phyloP scores from a whole-genome alignment of 345 rosid species.

The Corchorus capsularis region DNA sequence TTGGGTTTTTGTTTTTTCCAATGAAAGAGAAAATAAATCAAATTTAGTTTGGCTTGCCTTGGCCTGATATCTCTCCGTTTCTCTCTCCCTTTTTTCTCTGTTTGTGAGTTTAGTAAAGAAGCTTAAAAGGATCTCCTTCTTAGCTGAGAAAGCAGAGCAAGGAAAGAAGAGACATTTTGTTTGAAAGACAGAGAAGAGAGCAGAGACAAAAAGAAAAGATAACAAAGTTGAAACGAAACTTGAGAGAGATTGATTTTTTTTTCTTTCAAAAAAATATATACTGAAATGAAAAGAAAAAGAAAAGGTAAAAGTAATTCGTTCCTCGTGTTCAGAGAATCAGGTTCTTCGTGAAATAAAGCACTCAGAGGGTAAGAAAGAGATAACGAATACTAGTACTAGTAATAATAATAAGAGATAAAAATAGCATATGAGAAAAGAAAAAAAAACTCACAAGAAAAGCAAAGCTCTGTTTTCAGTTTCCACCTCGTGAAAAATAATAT shows the following conservation, averaged over 20 bases:
- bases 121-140: constrained; percentile 4
- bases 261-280: neutral
- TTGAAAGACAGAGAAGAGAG: constrained; percentile 23
- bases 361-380: neutral
- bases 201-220: constrained; percentile 24
- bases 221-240: constrained; percentile 4
- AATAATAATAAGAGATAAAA: constrained; percentile 6
- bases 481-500: neutral
- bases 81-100: neutral
- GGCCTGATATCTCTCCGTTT: constrained; percentile 34
- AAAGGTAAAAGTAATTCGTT: constrained; percentile 47
- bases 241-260: neutral
- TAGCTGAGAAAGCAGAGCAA: neutral
- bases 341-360: constrained; percentile 67
- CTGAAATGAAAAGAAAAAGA: neutral
- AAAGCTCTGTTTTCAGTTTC: constrained; percentile 14
- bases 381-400: neutral
- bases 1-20: constrained; percentile 33
- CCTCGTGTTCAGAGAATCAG: constrained; percentile 80
- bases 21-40: constrained; percentile 29
- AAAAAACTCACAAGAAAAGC: constrained; percentile 13
- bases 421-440: neutral
- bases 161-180: neutral
- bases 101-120: constrained; percentile 16
- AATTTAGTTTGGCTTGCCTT: constrained; percentile 7